Evolutionary conservation across 176 grass and related monocot species (phyloP), one percentile per base, ranked within the genome.

Genomic region (Carex littledalei): DNA sequence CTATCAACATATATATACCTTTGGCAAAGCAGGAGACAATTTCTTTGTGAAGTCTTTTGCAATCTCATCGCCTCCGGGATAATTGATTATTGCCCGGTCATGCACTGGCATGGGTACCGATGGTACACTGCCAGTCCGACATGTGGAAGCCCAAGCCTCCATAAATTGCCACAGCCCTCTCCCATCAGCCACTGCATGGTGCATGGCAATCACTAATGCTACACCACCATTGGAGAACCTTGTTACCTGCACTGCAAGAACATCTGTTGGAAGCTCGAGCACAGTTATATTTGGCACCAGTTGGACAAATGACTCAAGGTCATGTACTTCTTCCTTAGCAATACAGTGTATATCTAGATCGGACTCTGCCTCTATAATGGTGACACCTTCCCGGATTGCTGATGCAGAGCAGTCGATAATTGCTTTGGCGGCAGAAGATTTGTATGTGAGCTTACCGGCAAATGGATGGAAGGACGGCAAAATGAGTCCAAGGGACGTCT

Each of bases 401-500:
- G 79, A 39, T 45, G 17, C 32, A 3, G 79, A 81, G 79, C 79
- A 81, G 8, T 81, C 56, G 16, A 81, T 81, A 20, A 81, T 45
- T 34, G 79, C 79, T 39, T 12, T 39, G 31, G 17, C 12, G 6
- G 31, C 59, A 4, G 79, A 81, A 61, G 79, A 34, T 4, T 45
- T 63, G 57, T 63, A 81, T 22, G 79, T 63, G 24, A 81, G 56
- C 17, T 63, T 81, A 39, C 79, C 79, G 3, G 79, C 79, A 62
- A 81, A 81, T n/a, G 79, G 79, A 63, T 81, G 57, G 56, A 81
- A 81, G 55, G 54, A 62, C 22, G 79, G 57, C 31, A 81, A 29
- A 10, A 81, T 24, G n/a, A 32, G 12, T 61, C 10, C 31, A 20
- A 81, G 79, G 79, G 79, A 81, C 18, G 57, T 63, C n/a, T 81